Base-by-base conservation (phyloP, 345 rosid genomes). In the Citrus inodora region DNA sequence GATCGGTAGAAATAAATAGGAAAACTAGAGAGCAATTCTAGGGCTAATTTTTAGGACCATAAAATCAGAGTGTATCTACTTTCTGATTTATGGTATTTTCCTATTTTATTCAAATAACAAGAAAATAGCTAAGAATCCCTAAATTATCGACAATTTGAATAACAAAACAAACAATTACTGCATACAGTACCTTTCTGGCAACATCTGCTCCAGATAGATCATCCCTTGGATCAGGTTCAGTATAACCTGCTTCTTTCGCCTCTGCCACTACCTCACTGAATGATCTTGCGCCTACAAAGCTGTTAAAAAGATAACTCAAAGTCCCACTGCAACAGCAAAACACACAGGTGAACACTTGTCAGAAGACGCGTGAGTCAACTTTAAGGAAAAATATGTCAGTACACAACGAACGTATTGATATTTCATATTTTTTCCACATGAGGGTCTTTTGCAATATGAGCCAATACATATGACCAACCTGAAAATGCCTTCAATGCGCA, bases 171-270 rank as follows among this genome's bases (percentile, higher is more conserved):
- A 3, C 7, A 35, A 76, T n/a, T 17, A 27, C 11, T 10, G 40
- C 19, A 28, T 32, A 59, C 4, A 33, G 30, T 88, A 94, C 98
- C 98, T 94, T 96, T 83, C 99, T 84, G 30, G 97, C 98, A 75
- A 97, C 99, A 90, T 97, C 99, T 24, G 93, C 90, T 87, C 99
- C 99, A 80, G 99, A 92, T 59, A 96, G 90, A 88, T 96, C 99
- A 79, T 97, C 99, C 84, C 99, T 90, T 35, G 98, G 98, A 91
- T 97, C 99, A 53, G 99, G 99, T 85, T 97, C 99, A 33, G 98
- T 97, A 83, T 84, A 97, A 64, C 99, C 98, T 51, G 94, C 95
- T 7, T 85, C 83, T 80, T 92, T 94, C 74, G 98, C 99, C 86
- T 92, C 97, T 24, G 91, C 68, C 24, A 94, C 98, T 67, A 90